Percentiles rank a stretch among this genome's conserved stretches.
phyloP scores from a whole-genome alignment of 2,329 filamentous ascomycete genomes.

The Monosporascus sp. region DNA sequence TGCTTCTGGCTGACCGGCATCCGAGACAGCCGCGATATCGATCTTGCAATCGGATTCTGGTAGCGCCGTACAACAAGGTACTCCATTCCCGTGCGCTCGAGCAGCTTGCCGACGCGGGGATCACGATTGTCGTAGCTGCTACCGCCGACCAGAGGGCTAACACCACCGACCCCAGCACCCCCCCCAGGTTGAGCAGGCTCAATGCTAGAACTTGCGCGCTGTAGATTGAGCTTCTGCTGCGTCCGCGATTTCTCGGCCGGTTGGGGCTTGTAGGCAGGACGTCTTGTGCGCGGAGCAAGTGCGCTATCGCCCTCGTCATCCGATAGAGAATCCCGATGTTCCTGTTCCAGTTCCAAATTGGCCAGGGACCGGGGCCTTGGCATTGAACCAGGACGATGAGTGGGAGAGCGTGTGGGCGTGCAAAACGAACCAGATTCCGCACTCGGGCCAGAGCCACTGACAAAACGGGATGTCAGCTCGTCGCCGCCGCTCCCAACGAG shows the following conservation, averaged over 20 bases:
- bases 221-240: constrained; percentile 71
- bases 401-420: constrained; percentile 27
- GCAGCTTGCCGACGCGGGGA: constrained; percentile 57
- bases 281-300: constrained; percentile 40
- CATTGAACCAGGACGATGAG: constrained; percentile 28
- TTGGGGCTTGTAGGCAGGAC: constrained; percentile 33
- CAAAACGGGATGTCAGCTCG: constrained; percentile 55
- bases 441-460: constrained; percentile 45
- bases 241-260: constrained; percentile 58
- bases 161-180: constrained; percentile 35
- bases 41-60: constrained; percentile 64
- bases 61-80: constrained; percentile 70
- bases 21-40: constrained; percentile 48
- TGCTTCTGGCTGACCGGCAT: constrained; percentile 48
- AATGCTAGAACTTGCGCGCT: constrained; percentile 67
- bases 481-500: constrained; percentile 36
- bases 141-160: constrained; percentile 45
- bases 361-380: constrained; percentile 39
- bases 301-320: constrained; percentile 40
- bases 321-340: constrained; percentile 20
- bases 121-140: constrained; percentile 56
- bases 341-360: constrained; percentile 29
- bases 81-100: constrained; percentile 67
- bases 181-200: constrained; percentile 51
- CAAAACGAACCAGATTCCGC: constrained; percentile 49